A percentile compares a stretch with the other conserved stretches of the same genome.
Conservation (phyloP, 192 early-diverging fungal genomes). For the Entomortierella lignicola region DNA sequence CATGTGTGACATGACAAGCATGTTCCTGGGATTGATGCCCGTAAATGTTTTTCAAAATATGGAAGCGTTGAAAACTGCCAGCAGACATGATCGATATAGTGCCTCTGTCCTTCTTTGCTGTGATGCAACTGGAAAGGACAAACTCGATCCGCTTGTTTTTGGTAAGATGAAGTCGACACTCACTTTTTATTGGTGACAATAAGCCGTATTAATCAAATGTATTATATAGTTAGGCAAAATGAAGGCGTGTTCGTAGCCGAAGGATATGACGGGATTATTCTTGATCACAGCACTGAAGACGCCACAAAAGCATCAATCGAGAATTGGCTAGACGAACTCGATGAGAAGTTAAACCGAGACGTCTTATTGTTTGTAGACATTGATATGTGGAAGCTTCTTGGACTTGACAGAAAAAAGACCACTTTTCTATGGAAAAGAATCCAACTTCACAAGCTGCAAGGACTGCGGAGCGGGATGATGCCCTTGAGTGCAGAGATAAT, state of each 20-base stretch:
- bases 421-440: not conserved
- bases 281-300: not conserved
- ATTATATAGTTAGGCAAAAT: not conserved
- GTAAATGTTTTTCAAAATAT: not conserved
- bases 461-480: not conserved
- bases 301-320: not conserved
- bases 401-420: not conserved
- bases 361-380: not conserved
- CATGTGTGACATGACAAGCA: not conserved
- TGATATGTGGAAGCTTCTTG: not conserved
- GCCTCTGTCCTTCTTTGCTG: not conserved
- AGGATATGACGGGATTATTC: not conserved
- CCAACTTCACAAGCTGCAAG: not conserved
- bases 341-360: not conserved
- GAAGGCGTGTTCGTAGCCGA: not conserved
- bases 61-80: not conserved
- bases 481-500: not conserved
- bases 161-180: not conserved
- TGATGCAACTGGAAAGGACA: not conserved
- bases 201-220: not conserved
- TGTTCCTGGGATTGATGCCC: conserved; percentile 1
- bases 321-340: not conserved
- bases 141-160: conserved; percentile 1
- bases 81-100: not conserved
- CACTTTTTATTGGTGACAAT: not conserved